A percentile compares a stretch with the other conserved stretches of the same genome.
phyloP scores from a whole-genome alignment of 2,329 filamentous ascomycete genomes.

The Ophiosphaerella narmari region DNA sequence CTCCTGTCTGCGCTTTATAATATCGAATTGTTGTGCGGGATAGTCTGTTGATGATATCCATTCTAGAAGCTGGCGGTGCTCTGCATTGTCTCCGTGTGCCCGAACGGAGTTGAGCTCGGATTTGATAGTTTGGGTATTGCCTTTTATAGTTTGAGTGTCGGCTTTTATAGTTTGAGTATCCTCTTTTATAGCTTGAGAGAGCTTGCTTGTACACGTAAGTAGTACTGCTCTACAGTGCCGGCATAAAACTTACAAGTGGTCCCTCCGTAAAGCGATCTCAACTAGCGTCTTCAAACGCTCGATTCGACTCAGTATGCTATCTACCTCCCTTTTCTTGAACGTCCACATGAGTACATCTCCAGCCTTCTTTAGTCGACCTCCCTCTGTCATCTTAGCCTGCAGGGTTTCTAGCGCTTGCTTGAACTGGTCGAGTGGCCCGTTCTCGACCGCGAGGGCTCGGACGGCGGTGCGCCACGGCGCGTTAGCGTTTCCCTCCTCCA shows the following conservation, averaged over 20 bases:
- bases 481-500: too few species aligned
- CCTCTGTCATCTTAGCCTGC: too few species aligned
- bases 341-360: constrained; percentile 11
- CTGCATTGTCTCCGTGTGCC: background rate
- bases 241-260: constrained; percentile 23
- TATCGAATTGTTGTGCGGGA: constrained; percentile 47
- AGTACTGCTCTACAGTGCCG: background rate
- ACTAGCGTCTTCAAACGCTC: constrained; percentile 25
- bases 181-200: constrained; percentile 14
- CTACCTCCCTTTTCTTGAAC: constrained; percentile 20
- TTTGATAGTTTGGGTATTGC: too few species aligned
- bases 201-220: constrained; percentile 14
- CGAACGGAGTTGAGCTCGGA: too few species aligned
- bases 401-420: too few species aligned
- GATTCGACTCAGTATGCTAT: constrained; percentile 17
- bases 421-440: too few species aligned
- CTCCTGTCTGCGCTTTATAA: constrained; percentile 41
- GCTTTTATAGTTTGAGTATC: too few species aligned
- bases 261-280: constrained; percentile 23
- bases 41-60: constrained; percentile 51
- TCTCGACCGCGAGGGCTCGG: too few species aligned
- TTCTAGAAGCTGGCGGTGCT: background rate
- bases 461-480: too few species aligned
- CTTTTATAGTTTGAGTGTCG: too few species aligned
- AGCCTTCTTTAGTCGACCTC: too few species aligned